Conservation (phyloP, 148 eudicot species). For the Camellia granthamiana region DNA sequence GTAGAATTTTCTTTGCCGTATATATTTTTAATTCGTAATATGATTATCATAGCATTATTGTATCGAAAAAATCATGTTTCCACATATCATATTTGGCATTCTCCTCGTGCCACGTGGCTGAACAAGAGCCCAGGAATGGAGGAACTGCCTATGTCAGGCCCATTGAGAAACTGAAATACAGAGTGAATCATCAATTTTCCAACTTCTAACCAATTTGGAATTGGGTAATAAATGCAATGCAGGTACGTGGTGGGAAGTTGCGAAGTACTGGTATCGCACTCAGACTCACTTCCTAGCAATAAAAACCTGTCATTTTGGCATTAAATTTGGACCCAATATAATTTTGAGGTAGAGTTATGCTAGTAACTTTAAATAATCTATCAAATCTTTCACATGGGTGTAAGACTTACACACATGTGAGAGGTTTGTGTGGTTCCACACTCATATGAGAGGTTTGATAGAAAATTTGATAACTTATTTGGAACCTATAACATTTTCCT, state of each 20-base stretch:
- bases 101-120: constrained; percentile 16
- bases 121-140: constrained; percentile 8
- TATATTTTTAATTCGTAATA: too few species aligned
- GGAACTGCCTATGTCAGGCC: neutral
- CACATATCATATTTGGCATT: neutral
- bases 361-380: too few species aligned
- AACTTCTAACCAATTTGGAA: constrained; percentile 35
- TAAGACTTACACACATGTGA: neutral
- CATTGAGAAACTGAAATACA: neutral
- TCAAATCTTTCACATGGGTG: too few species aligned
- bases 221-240: constrained; percentile 33
- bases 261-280: neutral
- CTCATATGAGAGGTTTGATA: too few species aligned
- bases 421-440: too few species aligned
- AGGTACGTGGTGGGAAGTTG: constrained; percentile 28
- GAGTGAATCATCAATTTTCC: constrained; percentile 2
- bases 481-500: neutral
- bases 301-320: constrained; percentile 26
- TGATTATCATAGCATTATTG: too few species aligned
- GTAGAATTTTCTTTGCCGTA: neutral
- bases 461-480: too few species aligned
- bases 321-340: constrained; percentile 26
- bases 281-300: constrained; percentile 11
- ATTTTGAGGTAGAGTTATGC: too few species aligned
- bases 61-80: neutral